Percentiles rank a stretch among this genome's conserved stretches.
phyloP scores from a whole-genome alignment of 2,329 filamentous ascomycete species.

The Colletotrichum sansevieriae region DNA sequence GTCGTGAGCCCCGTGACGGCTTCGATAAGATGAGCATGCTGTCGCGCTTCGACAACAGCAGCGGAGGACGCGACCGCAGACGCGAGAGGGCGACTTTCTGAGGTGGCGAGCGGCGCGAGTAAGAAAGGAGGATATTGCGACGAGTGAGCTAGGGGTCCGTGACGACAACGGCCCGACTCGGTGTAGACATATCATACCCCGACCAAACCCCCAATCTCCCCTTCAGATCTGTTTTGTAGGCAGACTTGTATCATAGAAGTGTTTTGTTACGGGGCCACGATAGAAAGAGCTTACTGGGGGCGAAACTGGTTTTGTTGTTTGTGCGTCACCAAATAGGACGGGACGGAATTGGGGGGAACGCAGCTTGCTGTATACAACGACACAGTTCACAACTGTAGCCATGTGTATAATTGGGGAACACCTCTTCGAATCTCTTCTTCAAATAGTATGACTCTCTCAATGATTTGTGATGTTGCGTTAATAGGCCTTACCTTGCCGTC shows the following conservation, averaged over 20 bases:
- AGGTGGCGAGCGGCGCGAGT: background rate
- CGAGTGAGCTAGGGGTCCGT: conserved; percentile 1
- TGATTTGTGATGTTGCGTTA: too few species aligned
- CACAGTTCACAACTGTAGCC: conserved; percentile 16
- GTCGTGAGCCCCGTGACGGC: conserved; percentile 5
- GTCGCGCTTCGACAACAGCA: conserved; percentile 17
- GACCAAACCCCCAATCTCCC: conserved; percentile 10
- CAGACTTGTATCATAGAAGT: conserved; percentile 34
- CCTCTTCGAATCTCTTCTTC: conserved; percentile 36
- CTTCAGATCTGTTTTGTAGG: conserved; percentile 24
- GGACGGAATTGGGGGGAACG: background rate
- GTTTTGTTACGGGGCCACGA: conserved; percentile 18
- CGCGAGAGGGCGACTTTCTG: conserved; percentile 22
- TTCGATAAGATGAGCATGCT: too few species aligned
- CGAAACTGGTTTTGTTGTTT: conserved; percentile 16
- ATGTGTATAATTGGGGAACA: conserved; percentile 36
- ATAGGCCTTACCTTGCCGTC: too few species aligned
- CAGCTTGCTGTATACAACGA: conserved; percentile 12
- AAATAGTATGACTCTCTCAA: too few species aligned
- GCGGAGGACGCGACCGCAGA: background rate
- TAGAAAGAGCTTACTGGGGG: conserved; percentile 12
- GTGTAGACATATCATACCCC: conserved; percentile 24
- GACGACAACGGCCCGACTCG: conserved; percentile 1
- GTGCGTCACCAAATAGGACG: conserved; percentile 24
- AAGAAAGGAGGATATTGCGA: background rate